These are phyloP conservation scores for Arxiozyma slooffiae DNA, from an alignment of 1,139 yeast species.

Conservation along the genomic window DNA sequence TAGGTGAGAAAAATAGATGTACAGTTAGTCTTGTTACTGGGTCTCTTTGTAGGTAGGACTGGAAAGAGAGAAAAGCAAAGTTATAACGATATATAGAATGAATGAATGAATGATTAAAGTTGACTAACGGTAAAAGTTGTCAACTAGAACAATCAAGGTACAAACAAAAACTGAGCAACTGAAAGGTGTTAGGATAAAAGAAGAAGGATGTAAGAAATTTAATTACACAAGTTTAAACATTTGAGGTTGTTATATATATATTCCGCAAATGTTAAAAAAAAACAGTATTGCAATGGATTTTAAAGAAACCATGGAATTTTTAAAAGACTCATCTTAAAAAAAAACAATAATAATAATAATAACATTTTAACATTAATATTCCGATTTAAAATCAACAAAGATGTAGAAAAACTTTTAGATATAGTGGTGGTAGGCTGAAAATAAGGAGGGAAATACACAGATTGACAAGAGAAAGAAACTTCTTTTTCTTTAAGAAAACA, in stretches of 20 bases:
- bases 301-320: neutral
- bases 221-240: neutral
- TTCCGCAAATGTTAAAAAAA: neutral
- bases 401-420: neutral
- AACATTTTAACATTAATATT: no score
- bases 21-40: neutral
- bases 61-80: neutral
- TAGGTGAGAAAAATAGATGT: neutral
- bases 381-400: neutral
- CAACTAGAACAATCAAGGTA: no score
- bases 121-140: no score
- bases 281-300: no score
- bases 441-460: neutral
- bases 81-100: no score
- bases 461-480: neutral
- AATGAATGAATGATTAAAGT: no score
- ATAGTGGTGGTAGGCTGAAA: neutral
- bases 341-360: no score
- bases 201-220: no score
- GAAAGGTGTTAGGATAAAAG: no score
- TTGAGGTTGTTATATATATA: neutral
- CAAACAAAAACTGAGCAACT: no score
- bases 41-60: neutral
- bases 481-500: no score
- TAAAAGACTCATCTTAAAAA: neutral